These are phyloP conservation scores for Apocynum venetum DNA, from an alignment of 257 asterid genomes.

Conservation along the genomic window DNA sequence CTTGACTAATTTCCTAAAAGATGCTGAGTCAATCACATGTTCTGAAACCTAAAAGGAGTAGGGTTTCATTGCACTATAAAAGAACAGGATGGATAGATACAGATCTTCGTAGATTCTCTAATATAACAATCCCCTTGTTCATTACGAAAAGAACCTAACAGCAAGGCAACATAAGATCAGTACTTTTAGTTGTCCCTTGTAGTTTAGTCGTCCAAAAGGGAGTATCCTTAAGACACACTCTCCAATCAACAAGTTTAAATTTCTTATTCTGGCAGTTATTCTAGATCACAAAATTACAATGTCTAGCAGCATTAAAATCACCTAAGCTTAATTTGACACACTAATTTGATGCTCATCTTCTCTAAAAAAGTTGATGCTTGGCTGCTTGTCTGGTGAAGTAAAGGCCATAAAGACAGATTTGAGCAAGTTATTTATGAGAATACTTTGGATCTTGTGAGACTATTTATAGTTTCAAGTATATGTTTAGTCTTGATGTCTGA, in stretches of 20 bases:
- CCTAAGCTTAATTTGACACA: neutral
- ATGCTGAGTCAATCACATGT: neutral
- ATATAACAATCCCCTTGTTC: neutral
- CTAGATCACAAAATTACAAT: neutral
- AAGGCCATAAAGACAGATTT: neutral
- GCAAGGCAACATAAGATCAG: neutral
- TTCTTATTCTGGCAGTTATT: neutral
- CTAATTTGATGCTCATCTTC: neutral
- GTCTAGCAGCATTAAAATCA: neutral
- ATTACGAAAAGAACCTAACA: too few relatives aligned
- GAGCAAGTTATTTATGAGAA: neutral
- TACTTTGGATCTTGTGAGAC: neutral
- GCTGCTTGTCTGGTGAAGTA: neutral
- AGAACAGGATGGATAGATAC: neutral
- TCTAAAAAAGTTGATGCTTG: neutral
- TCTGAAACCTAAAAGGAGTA: neutral
- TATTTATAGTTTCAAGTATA: neutral
- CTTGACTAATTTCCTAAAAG: neutral
- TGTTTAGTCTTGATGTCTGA: neutral
- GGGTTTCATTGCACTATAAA: neutral
- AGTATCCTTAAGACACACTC: neutral
- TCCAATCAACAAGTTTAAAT: neutral
- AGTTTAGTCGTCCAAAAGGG: neutral
- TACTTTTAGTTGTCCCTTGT: neutral
- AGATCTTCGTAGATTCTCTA: neutral